These are phyloP conservation scores for Durotheca rogersii DNA, from an alignment of 495 filamentous ascomycete species.

Conservation along the genomic window DNA sequence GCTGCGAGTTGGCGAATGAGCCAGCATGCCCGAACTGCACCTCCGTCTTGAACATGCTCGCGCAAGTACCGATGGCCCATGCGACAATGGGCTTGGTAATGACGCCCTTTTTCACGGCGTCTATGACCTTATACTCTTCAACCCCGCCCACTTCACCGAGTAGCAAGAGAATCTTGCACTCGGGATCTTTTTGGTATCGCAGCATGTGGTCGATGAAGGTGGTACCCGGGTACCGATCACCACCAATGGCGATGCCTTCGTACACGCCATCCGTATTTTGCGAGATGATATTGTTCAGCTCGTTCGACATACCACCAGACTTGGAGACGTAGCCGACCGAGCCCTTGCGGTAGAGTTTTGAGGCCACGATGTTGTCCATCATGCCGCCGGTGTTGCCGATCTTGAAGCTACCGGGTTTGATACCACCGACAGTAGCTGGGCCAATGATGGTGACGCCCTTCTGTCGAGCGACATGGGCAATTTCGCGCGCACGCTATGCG, in stretches of 20 bases:
- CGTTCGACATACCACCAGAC: constrained; percentile 99
- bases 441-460: constrained; percentile 99
- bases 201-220: constrained; percentile 99
- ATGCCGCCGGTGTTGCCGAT: constrained; percentile 99
- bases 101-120: constrained; percentile 87
- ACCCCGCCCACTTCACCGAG: constrained; percentile 99
- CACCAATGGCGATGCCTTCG: constrained; percentile 98
- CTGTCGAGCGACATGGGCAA: constrained; percentile 89
- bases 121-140: constrained; percentile 99
- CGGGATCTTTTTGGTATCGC: constrained; percentile 89
- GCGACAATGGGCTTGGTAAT: constrained; percentile 99
- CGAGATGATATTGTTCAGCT: constrained; percentile 98
- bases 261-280: constrained; percentile 96
- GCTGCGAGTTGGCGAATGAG: constrained; percentile 97
- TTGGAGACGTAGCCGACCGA: constrained; percentile 99
- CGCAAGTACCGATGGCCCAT: constrained; percentile 99
- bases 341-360: constrained; percentile 98
- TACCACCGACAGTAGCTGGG: constrained; percentile 96
- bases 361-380: constrained; percentile 99
- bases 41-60: constrained; percentile 99
- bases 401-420: constrained; percentile 99
- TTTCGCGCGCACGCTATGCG: constrained; percentile 86
- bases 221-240: constrained; percentile 97
- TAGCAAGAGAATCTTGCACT: constrained; percentile 94
- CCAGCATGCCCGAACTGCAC: constrained; percentile 99